These are phyloP conservation scores for Wickerhamiella allomyrinae DNA, from an alignment of 805 yeast genomes.

Conservation along the genomic window DNA sequence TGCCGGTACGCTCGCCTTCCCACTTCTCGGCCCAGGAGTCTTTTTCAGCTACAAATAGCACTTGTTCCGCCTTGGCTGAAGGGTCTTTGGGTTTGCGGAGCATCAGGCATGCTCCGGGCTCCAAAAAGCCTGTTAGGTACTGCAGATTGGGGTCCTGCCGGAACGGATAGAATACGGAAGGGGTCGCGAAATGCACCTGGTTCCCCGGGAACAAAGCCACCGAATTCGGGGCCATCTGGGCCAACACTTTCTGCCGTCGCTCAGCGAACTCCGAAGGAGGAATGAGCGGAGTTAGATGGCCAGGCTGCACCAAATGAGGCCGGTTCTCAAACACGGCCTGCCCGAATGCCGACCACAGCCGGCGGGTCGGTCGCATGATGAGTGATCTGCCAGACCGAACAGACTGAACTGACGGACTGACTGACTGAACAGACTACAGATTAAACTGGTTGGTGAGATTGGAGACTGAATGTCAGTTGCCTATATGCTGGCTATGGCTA, in stretches of 20 bases:
- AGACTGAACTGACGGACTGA: too few relatives aligned
- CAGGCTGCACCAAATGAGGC: constrained; percentile 56
- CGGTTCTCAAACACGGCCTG: constrained; percentile 82
- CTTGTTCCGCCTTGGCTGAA: constrained; percentile 33
- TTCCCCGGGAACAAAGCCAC: constrained; percentile 65
- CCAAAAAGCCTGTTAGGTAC: constrained; percentile 85
- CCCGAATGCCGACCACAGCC: constrained; percentile 31
- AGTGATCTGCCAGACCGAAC: too few relatives aligned
- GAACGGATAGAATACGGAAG: constrained; percentile 81
- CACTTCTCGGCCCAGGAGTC: constrained; percentile 69
- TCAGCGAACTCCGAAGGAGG: constrained; percentile 67
- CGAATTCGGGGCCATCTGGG: constrained; percentile 44
- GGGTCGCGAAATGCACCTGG: constrained; percentile 64
- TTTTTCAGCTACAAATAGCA: constrained; percentile 76
- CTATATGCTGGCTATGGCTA: too few relatives aligned
- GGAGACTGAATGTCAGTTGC: too few relatives aligned
- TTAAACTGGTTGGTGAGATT: too few relatives aligned
- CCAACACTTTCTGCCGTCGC: constrained; percentile 49
- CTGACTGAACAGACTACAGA: too few relatives aligned
- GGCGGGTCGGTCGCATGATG: not conserved
- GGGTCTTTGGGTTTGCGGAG: constrained; percentile 34
- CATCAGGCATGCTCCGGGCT: constrained; percentile 60
- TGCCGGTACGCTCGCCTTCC: constrained; percentile 91
- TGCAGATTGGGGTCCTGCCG: constrained; percentile 83
- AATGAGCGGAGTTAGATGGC: constrained; percentile 81